phyloP scores from a whole-genome alignment of 1,139 yeast species.

The Kodamaea derodonti region DNA sequence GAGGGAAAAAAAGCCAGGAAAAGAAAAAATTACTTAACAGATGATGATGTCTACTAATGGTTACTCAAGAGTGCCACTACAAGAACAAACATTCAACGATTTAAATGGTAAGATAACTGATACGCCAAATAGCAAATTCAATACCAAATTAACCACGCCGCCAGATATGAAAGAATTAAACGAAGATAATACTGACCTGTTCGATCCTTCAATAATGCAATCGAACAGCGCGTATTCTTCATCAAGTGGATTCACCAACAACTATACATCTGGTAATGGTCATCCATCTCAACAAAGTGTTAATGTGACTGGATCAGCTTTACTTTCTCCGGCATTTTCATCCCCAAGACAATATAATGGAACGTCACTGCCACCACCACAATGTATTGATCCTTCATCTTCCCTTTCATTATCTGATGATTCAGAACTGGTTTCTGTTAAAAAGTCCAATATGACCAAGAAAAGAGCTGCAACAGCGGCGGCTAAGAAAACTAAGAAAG shows the following conservation, averaged over 20 bases:
- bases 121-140: conserved; percentile 16
- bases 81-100: conserved; percentile 11
- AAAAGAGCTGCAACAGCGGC: conserved; percentile 4
- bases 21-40: not conserved
- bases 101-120: conserved; percentile 10
- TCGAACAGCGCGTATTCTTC: conserved; percentile 1
- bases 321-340: conserved; percentile 48
- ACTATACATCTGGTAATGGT: not conserved
- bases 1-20: not conserved
- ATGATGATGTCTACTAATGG: conserved; percentile 8
- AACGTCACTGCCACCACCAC: conserved; percentile 10
- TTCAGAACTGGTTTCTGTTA: conserved; percentile 5
- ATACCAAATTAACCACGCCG: conserved; percentile 32
- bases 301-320: conserved; percentile 13
- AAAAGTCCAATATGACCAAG: conserved; percentile 6
- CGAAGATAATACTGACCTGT: conserved; percentile 8
- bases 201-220: conserved; percentile 6
- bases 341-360: conserved; percentile 26
- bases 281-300: not conserved
- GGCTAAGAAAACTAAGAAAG: conserved; percentile 24
- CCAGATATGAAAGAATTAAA: conserved; percentile 22
- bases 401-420: conserved; percentile 11
- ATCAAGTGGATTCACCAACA: too few relatives aligned
- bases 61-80: conserved; percentile 15
- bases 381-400: conserved; percentile 14